Evolutionary conservation across 306 rosid genomes (phyloP).

Genomic region (Lathyrus aphaca): DNA sequence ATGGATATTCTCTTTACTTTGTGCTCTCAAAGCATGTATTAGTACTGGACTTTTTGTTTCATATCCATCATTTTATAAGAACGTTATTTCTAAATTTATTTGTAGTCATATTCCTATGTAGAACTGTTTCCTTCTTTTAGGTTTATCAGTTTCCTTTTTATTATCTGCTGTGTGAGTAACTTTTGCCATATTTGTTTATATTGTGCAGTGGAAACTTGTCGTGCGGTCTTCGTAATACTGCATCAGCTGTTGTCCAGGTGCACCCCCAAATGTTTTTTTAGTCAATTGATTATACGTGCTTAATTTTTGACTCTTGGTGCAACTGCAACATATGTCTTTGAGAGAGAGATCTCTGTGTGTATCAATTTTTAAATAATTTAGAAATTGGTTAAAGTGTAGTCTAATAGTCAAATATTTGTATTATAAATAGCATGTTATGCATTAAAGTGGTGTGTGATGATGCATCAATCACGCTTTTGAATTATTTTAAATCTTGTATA

Average conservation of each 20-base stretch:
- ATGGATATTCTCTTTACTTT: conserved; percentile 8
- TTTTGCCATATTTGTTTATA: conserved; percentile 24
- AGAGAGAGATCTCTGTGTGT: conserved; percentile 1
- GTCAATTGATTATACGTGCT: background rate
- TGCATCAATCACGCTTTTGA: background rate
- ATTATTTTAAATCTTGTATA: background rate
- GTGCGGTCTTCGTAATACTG: conserved; percentile 81
- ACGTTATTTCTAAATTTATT: background rate
- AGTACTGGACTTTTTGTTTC: conserved; percentile 10
- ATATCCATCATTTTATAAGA: conserved; percentile 1
- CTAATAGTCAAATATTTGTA: background rate
- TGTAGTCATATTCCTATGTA: conserved; percentile 4
- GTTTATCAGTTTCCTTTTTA: background rate
- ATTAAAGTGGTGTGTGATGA: background rate
- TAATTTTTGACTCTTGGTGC: conserved; percentile 15
- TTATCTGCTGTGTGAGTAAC: conserved; percentile 25
- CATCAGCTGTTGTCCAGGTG: conserved; percentile 71
- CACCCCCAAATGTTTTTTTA: conserved; percentile 35
- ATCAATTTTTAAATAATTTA: background rate
- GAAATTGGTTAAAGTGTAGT: background rate
- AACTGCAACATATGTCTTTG: conserved; percentile 4
- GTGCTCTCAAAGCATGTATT: background rate
- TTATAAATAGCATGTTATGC: background rate
- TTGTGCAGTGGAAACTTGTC: conserved; percentile 78
- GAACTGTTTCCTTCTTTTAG: conserved; percentile 18